phyloP scores from a whole-genome alignment of 768 basidiomycete species.

The Suillus brevipes region DNA sequence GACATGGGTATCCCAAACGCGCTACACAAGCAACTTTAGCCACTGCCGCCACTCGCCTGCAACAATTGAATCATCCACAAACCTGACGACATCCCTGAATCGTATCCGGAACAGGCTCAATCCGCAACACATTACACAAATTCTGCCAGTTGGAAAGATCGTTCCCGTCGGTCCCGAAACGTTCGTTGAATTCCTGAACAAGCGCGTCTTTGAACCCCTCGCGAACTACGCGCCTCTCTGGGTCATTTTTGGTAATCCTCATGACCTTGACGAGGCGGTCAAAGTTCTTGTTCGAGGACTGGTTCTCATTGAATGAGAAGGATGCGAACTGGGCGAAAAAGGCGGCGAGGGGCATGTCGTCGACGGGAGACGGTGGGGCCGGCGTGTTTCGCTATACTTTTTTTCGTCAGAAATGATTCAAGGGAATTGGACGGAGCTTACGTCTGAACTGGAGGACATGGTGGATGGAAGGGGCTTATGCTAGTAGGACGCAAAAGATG shows the following conservation, averaged over 20 bases:
- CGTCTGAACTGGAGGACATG: neutral
- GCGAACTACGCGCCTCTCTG: neutral
- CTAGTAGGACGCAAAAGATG: neutral
- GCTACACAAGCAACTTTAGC: neutral
- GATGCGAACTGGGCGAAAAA: constrained; percentile 4
- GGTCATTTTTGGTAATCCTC: neutral
- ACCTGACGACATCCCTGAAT: neutral
- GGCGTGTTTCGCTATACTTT: neutral
- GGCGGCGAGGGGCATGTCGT: constrained; percentile 2
- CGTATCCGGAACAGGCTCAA: constrained; percentile 5
- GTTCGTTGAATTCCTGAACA: constrained; percentile 12
- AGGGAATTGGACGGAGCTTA: neutral
- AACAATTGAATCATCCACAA: neutral
- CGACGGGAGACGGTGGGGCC: neutral
- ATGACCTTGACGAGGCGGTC: neutral
- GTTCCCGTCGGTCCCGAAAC: constrained; percentile 12
- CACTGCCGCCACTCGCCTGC: neutral
- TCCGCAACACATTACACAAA: constrained; percentile 1
- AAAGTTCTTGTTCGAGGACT: constrained; percentile 4
- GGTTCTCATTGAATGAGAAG: constrained; percentile 1
- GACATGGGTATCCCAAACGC: constrained; percentile 25
- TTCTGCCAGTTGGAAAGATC: constrained; percentile 12
- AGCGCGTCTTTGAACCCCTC: constrained; percentile 10
- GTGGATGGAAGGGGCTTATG: neutral
- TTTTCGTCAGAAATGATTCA: neutral